Conservation (phyloP, 768 basidiomycete species). For the Termitomyces eurrhizus region DNA sequence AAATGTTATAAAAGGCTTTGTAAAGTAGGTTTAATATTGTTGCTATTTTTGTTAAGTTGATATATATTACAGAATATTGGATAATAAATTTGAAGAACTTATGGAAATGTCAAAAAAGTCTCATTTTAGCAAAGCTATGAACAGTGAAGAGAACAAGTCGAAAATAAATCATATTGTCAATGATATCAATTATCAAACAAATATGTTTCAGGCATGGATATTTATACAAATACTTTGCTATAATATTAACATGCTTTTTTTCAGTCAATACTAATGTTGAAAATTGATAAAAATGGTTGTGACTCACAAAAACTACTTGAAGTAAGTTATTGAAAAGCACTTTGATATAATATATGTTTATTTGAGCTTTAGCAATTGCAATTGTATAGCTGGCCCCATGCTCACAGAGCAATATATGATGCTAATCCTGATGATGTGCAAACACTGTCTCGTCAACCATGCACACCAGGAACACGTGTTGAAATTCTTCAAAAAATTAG, state of each 20-base stretch:
- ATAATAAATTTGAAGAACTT: neutral
- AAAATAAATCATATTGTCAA: neutral
- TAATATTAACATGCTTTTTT: neutral
- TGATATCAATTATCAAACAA: slow-evolving; percentile 8
- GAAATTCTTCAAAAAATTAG: too few relatives aligned
- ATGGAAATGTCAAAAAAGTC: neutral
- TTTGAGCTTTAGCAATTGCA: too few relatives aligned
- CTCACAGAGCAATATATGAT: too few relatives aligned
- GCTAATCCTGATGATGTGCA: too few relatives aligned
- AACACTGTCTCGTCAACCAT: too few relatives aligned
- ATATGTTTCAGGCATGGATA: slow-evolving; percentile 13
- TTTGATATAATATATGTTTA: neutral
- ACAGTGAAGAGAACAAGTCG: slow-evolving; percentile 9
- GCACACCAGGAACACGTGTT: too few relatives aligned
- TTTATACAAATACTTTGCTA: neutral
- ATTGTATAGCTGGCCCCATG: too few relatives aligned
- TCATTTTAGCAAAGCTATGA: slow-evolving; percentile 5
- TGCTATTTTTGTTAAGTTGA: neutral
- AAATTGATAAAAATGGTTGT: neutral
- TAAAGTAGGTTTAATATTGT: neutral
- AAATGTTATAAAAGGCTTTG: neutral
- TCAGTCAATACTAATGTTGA: neutral
- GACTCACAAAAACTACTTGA: slow-evolving; percentile 9
- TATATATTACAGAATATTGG: neutral
- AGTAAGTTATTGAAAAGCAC: slow-evolving; percentile 18